phyloP scores from a whole-genome alignment of 139 green algal species.

The Auxenochlorella protothecoides region DNA sequence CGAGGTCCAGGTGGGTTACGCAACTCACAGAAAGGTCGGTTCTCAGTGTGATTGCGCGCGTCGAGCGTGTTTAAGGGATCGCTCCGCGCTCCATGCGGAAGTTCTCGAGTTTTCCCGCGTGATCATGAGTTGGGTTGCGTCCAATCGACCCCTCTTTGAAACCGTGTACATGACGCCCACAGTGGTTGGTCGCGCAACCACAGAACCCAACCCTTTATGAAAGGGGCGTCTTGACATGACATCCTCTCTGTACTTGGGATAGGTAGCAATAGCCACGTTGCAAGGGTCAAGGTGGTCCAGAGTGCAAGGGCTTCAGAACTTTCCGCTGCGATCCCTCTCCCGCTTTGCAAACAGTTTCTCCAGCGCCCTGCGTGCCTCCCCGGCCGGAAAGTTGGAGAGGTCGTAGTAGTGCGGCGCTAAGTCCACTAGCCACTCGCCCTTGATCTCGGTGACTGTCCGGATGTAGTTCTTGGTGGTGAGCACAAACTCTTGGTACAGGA shows the following conservation, averaged over 20 bases:
- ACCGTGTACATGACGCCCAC: neutral
- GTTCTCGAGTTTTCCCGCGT: too few relatives aligned
- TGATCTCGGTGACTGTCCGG: constrained; percentile 80
- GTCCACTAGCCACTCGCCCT: constrained; percentile 94
- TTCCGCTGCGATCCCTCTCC: constrained; percentile 6
- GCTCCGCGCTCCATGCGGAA: too few relatives aligned
- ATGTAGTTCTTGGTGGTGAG: constrained; percentile 97
- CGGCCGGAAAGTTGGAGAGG: constrained; percentile 85
- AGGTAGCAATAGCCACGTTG: too few relatives aligned
- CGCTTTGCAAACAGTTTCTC: constrained; percentile 74
- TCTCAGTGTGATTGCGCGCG: too few relatives aligned
- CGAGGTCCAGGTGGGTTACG: too few relatives aligned
- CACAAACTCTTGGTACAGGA: constrained; percentile 99
- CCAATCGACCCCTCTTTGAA: too few relatives aligned
- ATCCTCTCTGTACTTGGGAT: too few relatives aligned
- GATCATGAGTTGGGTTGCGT: too few relatives aligned
- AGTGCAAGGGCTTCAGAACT: too few relatives aligned
- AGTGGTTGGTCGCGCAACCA: neutral
- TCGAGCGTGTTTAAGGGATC: too few relatives aligned
- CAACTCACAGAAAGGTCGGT: too few relatives aligned
- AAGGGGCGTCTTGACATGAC: neutral
- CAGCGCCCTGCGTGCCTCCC: constrained; percentile 69
- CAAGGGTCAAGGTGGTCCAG: too few relatives aligned
- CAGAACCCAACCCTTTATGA: neutral
- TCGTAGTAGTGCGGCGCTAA: constrained; percentile 96